These are phyloP conservation scores for Cladophialophora psammophila DNA, from an alignment of 2,329 filamentous ascomycete genomes.

Conservation along the genomic window DNA sequence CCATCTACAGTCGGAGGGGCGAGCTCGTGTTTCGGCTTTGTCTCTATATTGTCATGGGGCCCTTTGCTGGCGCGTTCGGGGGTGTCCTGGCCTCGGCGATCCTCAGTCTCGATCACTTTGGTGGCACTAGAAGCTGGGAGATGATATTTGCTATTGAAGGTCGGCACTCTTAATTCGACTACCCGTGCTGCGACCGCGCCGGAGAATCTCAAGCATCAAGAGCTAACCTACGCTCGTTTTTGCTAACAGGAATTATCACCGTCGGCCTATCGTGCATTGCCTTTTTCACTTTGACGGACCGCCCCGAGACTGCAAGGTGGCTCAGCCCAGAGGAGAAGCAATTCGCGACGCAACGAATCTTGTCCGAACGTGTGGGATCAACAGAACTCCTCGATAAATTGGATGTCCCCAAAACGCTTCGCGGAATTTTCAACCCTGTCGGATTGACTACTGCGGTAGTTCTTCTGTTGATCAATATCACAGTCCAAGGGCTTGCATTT, in stretches of 20 bases:
- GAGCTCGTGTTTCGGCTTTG: slow-evolving; percentile 73
- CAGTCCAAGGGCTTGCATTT: slow-evolving; percentile 73
- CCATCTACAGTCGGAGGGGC: too few species aligned
- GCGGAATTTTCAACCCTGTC: slow-evolving; percentile 70
- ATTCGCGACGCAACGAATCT: slow-evolving; percentile 70
- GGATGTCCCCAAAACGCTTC: slow-evolving; percentile 64
- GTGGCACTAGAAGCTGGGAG: slow-evolving; percentile 65
- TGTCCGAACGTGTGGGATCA: slow-evolving; percentile 70
- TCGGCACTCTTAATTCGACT: too few species aligned
- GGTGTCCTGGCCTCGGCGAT: slow-evolving; percentile 72
- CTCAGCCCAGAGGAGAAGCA: slow-evolving; percentile 70
- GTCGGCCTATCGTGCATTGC: slow-evolving; percentile 64
- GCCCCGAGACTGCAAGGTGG: slow-evolving; percentile 72
- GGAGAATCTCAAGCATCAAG: too few species aligned
- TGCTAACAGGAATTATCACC: slow-evolving; percentile 69
- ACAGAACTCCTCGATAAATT: slow-evolving; percentile 70
- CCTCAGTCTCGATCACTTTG: slow-evolving; percentile 66
- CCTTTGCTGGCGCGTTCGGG: slow-evolving; percentile 74
- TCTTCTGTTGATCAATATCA: slow-evolving; percentile 72
- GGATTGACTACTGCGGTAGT: slow-evolving; percentile 64
- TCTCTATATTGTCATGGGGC: slow-evolving; percentile 74
- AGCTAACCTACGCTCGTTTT: too few species aligned
- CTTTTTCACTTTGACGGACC: slow-evolving; percentile 72
- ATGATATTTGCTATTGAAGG: slow-evolving; percentile 79
- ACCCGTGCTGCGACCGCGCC: too few species aligned